Conservation (phyloP, 2,329 filamentous ascomycete genomes). For the Paracamarosporium sp. region DNA sequence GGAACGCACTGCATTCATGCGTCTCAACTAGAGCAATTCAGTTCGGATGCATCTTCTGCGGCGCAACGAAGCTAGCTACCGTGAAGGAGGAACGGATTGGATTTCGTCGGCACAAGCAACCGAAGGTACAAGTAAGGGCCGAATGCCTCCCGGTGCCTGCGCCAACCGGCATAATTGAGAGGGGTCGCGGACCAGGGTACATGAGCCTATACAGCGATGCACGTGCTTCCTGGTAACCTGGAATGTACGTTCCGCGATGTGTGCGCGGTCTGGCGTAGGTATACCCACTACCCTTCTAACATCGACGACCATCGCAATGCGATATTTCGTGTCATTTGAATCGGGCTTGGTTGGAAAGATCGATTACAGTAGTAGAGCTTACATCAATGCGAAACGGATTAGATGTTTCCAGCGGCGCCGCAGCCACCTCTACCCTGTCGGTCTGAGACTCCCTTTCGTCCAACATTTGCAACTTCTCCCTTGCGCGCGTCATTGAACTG, state of each 20-base stretch:
- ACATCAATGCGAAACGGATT: slow-evolving; percentile 1
- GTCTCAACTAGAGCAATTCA: not conserved
- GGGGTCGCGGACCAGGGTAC: slow-evolving; percentile 24
- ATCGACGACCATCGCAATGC: not conserved
- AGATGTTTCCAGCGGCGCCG: slow-evolving; percentile 15
- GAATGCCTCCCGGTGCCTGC: slow-evolving; percentile 6
- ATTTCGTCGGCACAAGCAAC: not conserved
- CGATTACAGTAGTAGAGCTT: slow-evolving; percentile 1
- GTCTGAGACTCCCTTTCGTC: slow-evolving; percentile 7
- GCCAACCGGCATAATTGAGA: slow-evolving; percentile 20
- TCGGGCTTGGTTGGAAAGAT: not conserved
- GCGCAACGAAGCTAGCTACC: not conserved
- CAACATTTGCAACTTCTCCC: slow-evolving; percentile 24
- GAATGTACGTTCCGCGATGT: slow-evolving; percentile 20
- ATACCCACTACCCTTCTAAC: not conserved
- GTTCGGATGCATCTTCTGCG: not conserved
- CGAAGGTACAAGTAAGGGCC: not conserved
- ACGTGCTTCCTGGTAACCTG: slow-evolving; percentile 22
- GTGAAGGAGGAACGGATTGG: not conserved
- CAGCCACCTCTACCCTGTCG: slow-evolving; percentile 7
- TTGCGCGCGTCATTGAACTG: slow-evolving; percentile 20
- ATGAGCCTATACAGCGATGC: slow-evolving; percentile 26
- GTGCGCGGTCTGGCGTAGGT: not conserved
- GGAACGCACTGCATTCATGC: not conserved
- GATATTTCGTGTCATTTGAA: not conserved